Conservation (phyloP, 2,329 filamentous ascomycete species). For the Arthrobotrys megalospora region DNA sequence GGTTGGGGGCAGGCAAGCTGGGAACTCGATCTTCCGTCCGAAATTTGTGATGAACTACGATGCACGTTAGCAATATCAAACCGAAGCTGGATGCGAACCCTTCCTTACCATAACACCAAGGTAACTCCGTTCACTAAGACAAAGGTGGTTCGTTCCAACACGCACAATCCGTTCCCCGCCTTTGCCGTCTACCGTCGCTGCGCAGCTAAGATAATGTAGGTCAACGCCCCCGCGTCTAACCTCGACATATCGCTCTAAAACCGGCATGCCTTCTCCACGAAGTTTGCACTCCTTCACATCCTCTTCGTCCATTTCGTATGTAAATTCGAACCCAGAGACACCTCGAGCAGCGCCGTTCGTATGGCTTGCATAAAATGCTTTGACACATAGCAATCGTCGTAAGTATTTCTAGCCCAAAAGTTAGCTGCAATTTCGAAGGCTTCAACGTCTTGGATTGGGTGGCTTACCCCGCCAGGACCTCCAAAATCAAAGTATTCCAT, state of each 20-base stretch:
- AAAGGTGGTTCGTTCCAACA: slow-evolving; percentile 56
- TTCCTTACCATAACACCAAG: slow-evolving; percentile 55
- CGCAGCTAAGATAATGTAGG: slow-evolving; percentile 52
- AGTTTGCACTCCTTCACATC: slow-evolving; percentile 56
- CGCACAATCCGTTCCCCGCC: slow-evolving; percentile 51
- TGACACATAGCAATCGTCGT: slow-evolving; percentile 51
- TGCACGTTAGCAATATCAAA: slow-evolving; percentile 12
- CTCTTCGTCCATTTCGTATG: slow-evolving; percentile 58
- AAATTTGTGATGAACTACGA: slow-evolving; percentile 57
- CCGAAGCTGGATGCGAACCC: neutral
- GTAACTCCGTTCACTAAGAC: slow-evolving; percentile 54
- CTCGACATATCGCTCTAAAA: slow-evolving; percentile 45
- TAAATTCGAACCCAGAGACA: slow-evolving; percentile 58
- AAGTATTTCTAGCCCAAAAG: slow-evolving; percentile 44
- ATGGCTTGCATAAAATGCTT: slow-evolving; percentile 59
- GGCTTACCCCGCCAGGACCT: slow-evolving; percentile 51
- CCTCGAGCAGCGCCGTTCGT: slow-evolving; percentile 53
- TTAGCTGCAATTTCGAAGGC: slow-evolving; percentile 1
- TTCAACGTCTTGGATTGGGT: neutral
- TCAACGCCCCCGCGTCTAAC: slow-evolving; percentile 52
- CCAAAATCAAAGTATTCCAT: slow-evolving; percentile 61
- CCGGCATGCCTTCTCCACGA: slow-evolving; percentile 13
- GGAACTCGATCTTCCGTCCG: slow-evolving; percentile 59
- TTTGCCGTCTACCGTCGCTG: slow-evolving; percentile 48
- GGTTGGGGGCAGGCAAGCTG: slow-evolving; percentile 50